These are phyloP conservation scores for Ophiostoma australiae DNA, from an alignment of 2,329 filamentous ascomycete genomes.

Conservation along the genomic window DNA sequence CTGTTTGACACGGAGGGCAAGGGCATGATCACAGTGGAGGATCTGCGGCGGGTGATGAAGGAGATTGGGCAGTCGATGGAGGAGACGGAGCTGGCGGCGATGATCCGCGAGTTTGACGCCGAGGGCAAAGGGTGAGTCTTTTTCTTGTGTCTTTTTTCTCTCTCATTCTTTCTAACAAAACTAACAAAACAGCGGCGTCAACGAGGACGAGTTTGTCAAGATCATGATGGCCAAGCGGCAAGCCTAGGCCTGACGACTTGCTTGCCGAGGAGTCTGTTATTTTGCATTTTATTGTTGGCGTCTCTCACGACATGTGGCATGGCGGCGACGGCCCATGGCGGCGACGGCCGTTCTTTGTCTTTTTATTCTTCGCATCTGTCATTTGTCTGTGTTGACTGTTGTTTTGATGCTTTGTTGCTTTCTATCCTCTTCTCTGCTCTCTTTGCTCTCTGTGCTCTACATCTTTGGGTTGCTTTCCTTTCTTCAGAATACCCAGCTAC, in stretches of 20 bases:
- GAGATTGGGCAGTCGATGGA: constrained; percentile 90
- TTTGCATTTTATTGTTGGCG: not conserved
- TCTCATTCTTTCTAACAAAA: not conserved
- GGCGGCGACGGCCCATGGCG: not conserved
- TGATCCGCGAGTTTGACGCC: constrained; percentile 98
- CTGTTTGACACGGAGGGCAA: constrained; percentile 92
- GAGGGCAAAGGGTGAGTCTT: constrained; percentile 66
- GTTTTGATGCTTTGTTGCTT: not conserved
- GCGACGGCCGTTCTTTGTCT: constrained; percentile 1
- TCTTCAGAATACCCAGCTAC: constrained; percentile 22
- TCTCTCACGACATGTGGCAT: not conserved
- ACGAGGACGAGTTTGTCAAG: constrained; percentile 63
- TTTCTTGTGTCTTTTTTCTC: not conserved
- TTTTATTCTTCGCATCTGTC: too few species aligned
- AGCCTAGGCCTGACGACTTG: constrained; percentile 13
- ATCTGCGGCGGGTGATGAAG: constrained; percentile 78
- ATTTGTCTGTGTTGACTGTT: not conserved
- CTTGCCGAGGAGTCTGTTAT: not conserved
- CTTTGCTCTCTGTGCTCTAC: not conserved
- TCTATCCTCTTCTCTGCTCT: not conserved
- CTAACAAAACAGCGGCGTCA: constrained; percentile 47
- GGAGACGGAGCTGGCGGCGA: constrained; percentile 85
- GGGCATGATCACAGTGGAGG: constrained; percentile 82
- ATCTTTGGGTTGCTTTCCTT: not conserved
- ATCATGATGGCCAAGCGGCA: constrained; percentile 47